Evolutionary conservation across 495 filamentous ascomycete species (phyloP).

Genomic region (Podospora pseudopauciseta): DNA sequence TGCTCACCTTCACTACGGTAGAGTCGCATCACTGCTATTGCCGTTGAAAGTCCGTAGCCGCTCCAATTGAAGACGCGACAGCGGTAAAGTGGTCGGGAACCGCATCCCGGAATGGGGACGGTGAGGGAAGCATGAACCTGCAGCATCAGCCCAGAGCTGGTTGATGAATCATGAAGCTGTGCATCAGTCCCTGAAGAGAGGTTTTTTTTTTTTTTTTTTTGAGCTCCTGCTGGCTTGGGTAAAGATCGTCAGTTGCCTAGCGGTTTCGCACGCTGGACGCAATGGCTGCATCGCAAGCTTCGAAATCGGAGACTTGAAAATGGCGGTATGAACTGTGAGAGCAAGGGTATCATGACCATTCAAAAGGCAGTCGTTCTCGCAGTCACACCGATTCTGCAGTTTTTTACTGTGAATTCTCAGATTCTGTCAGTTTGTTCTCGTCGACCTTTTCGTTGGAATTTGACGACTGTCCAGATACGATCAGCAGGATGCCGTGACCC

Average conservation of each 20-base stretch:
- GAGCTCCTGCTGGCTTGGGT: neutral
- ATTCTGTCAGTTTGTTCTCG: neutral
- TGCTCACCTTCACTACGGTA: neutral
- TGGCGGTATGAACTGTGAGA: neutral
- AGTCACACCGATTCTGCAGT: neutral
- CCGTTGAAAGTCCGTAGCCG: neutral
- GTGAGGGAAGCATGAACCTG: neutral
- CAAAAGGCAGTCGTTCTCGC: neutral
- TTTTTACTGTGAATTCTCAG: neutral
- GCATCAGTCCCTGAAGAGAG: constrained; percentile 1
- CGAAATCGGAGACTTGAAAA: neutral
- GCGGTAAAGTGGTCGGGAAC: neutral
- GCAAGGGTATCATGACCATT: constrained; percentile 1
- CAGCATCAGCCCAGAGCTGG: neutral
- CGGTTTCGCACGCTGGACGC: neutral
- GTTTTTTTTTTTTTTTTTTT: neutral
- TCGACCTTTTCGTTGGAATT: neutral
- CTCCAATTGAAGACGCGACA: neutral
- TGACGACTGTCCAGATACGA: neutral
- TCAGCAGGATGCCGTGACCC: neutral
- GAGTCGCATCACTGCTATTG: neutral
- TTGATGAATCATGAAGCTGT: neutral
- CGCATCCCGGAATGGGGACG: constrained; percentile 4
- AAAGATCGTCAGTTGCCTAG: constrained; percentile 4
- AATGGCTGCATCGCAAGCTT: neutral